Percentiles rank a stretch among this genome's conserved stretches.
Conservation (phyloP, 1,139 yeast genomes). For the Suhomyces guaymorum region DNA sequence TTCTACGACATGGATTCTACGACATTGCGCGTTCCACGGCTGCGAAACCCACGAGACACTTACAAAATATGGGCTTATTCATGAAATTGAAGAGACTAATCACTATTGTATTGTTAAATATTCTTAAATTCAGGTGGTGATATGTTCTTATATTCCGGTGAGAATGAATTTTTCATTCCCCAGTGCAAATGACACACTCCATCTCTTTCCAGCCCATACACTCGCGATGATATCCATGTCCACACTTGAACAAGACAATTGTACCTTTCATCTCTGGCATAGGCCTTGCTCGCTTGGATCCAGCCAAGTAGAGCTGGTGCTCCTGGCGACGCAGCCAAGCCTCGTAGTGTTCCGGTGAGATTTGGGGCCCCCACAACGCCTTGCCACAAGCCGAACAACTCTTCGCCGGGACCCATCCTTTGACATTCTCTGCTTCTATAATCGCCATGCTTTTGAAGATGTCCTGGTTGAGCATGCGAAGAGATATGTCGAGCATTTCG, state of each 20-base stretch:
- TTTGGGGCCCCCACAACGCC: constrained; percentile 60
- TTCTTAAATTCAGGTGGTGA: too few relatives aligned
- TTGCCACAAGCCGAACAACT: constrained; percentile 75
- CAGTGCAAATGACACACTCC: constrained; percentile 15
- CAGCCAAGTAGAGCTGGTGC: constrained; percentile 12
- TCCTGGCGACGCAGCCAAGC: constrained; percentile 52
- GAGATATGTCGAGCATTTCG: constrained; percentile 54
- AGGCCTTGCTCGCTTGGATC: constrained; percentile 9
- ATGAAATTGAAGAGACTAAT: too few relatives aligned
- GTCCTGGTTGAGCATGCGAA: constrained; percentile 55
- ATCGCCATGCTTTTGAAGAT: constrained; percentile 47
- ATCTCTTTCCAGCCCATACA: constrained; percentile 44
- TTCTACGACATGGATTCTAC: too few relatives aligned
- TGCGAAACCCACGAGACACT: too few relatives aligned
- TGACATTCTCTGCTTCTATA: constrained; percentile 39
- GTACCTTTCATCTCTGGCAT: constrained; percentile 14
- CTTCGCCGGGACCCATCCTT: constrained; percentile 62
- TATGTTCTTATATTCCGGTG: too few relatives aligned
- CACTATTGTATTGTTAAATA: too few relatives aligned
- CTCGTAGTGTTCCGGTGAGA: constrained; percentile 39
- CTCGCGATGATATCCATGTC: constrained; percentile 67
- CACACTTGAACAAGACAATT: constrained; percentile 39
- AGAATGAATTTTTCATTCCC: too few relatives aligned
- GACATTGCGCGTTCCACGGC: too few relatives aligned
- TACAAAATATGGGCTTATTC: too few relatives aligned